A percentile compares a stretch with the other conserved stretches of the same genome.
Conservation (phyloP, 1,284 basidiomycete species). For the Butyriboletus appendiculatus region DNA sequence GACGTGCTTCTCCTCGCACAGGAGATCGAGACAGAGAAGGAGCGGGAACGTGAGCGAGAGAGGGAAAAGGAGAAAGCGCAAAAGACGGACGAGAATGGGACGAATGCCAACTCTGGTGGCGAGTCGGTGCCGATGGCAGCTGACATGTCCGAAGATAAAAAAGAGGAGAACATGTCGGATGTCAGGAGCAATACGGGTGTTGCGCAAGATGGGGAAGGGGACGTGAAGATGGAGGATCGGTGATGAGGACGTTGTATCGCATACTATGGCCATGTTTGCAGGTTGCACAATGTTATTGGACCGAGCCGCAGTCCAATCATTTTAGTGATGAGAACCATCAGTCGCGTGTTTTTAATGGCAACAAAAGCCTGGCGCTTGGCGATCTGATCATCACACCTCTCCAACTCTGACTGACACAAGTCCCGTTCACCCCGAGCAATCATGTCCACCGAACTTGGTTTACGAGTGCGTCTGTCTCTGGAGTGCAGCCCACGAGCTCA, state of each 20-base stretch:
- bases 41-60: conserved; percentile 40
- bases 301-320: too few species aligned
- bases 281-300: too few species aligned
- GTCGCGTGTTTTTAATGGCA: conserved; percentile 22
- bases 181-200: conserved; percentile 8
- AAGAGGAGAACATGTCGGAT: conserved; percentile 5
- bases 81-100: conserved; percentile 37
- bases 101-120: conserved; percentile 12
- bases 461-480: conserved; percentile 32
- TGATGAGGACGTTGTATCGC: conserved; percentile 7
- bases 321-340: not conserved
- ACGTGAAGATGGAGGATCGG: conserved; percentile 57
- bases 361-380: not conserved
- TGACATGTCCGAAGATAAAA: conserved; percentile 17
- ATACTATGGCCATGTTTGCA: too few species aligned
- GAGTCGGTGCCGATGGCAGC: conserved; percentile 6
- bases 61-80: conserved; percentile 35
- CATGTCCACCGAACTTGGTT: conserved; percentile 33
- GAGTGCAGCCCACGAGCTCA: conserved; percentile 9
- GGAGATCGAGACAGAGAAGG: conserved; percentile 67
- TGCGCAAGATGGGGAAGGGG: conserved; percentile 42
- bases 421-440: conserved; percentile 1
- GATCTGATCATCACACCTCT: conserved; percentile 7
- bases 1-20: conserved; percentile 63
- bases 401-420: conserved; percentile 2